Base-by-base conservation (phyloP, 306 rosid genomes). In the Lotus japonicus region DNA sequence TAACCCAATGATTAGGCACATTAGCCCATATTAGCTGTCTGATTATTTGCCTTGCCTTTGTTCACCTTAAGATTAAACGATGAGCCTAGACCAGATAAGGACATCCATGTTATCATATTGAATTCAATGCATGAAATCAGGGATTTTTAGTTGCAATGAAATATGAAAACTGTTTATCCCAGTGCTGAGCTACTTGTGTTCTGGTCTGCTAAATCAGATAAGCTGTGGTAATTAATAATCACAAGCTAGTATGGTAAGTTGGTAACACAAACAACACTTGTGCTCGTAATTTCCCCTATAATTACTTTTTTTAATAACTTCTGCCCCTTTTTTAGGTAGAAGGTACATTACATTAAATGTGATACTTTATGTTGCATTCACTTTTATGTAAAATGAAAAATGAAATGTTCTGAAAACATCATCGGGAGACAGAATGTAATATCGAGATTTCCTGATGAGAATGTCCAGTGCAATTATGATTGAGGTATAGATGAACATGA, bases 401-500 rank as follows among this genome's bases (percentile, higher is more conserved):
- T 4, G 42, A 53, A 15, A 50, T 56, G 31, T 46, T 19, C 14
- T 6, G 36, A 23, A 74, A 66, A 36, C 54, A 48, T 21, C 18
- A 55, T 11, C 52, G 39, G 59, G 44, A 33, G 44, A 39, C 72
- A 12, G 31, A 73, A 43, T 2, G 36, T 46, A 23, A 21, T 38
- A 38, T 46, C 31, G 63, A 12, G 35, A 65, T 42, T 23, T 31
- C 51, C 66, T 16, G 21, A 60, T 23, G 54, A 54, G 13, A 73
- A 72, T 60, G 42, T 61, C 53, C 46, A 28, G 62, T 68, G 33
- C 28, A 66, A 42, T 70, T 80, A 57, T 56, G 31, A 68, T 38
- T 49, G 60, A 19, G 49, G 19, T 57, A 45, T 63, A 46, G 23
- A 19, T 46, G 26, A 19, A 14, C 21, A 43, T 16, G 48, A 35